Percentiles rank a stretch among this genome's conserved stretches.
phyloP scores from a whole-genome alignment of 2,329 filamentous ascomycete genomes.

The Curvularia sp. region DNA sequence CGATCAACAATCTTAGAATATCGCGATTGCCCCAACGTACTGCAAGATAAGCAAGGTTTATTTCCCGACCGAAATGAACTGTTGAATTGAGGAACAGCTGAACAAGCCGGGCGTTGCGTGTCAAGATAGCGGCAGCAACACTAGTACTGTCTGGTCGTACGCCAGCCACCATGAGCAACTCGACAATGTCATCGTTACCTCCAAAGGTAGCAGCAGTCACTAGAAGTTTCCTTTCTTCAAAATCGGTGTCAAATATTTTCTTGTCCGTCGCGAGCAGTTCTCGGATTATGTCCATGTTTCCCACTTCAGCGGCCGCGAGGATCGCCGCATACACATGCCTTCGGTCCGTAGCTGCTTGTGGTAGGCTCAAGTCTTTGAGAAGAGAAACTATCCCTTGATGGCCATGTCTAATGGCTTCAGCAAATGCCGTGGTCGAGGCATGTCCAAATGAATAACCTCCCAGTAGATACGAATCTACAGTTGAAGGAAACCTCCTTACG shows the following conservation, averaged over 20 bases:
- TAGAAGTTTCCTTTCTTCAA: background rate
- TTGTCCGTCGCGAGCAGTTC: background rate
- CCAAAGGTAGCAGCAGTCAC: background rate
- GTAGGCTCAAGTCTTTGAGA: background rate
- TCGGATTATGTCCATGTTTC: background rate
- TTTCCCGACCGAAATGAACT: background rate
- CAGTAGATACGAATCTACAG: background rate
- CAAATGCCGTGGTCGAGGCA: background rate
- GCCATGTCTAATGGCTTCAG: background rate
- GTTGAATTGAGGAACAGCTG: background rate
- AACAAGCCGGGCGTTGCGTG: background rate
- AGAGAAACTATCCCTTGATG: background rate
- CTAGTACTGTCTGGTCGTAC: background rate
- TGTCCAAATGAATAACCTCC: accelerated
- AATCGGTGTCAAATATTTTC: background rate
- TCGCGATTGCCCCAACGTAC: background rate
- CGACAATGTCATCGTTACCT: background rate
- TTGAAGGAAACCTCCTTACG: background rate
- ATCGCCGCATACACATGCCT: background rate
- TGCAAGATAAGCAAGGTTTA: background rate
- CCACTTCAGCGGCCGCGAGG: background rate
- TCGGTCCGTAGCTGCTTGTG: accelerated
- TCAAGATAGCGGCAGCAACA: background rate
- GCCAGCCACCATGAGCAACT: background rate
- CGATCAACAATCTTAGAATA: background rate